Evolutionary conservation across 2,329 filamentous ascomycete genomes (phyloP).

Genomic region (Colletotrichum australisinense): DNA sequence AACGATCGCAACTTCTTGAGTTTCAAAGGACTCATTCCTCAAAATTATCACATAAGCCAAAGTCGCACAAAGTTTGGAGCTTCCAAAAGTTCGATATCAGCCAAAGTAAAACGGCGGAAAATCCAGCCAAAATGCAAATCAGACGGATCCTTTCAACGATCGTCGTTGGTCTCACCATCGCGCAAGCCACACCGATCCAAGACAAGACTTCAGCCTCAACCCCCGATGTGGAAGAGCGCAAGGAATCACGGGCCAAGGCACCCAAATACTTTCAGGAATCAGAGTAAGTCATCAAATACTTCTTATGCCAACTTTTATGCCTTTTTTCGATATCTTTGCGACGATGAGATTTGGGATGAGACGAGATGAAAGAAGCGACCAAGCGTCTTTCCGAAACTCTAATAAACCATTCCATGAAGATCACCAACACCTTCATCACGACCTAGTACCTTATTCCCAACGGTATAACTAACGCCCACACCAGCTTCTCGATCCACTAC

Average conservation of each 20-base stretch:
- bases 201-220: background rate
- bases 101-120: background rate
- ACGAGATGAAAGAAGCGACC: background rate
- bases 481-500: conserved; percentile 47
- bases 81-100: background rate
- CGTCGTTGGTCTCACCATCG: conserved; percentile 11
- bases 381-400: background rate
- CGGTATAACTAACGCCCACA: background rate
- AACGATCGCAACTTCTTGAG: background rate
- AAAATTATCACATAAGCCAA: background rate
- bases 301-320: too few relatives aligned
- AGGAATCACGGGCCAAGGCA: background rate
- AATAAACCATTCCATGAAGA: background rate
- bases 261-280: conserved; percentile 26
- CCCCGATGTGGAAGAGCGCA: background rate
- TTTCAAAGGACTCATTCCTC: background rate
- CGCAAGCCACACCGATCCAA: conserved; percentile 22
- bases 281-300: background rate
- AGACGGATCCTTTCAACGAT: conserved; percentile 13
- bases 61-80: background rate
- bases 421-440: background rate
- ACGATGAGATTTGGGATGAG: background rate
- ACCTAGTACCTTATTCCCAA: background rate
- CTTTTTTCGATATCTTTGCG: background rate
- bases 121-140: conserved; percentile 22